These are phyloP conservation scores for Alternaria arborescens DNA, from an alignment of 2,329 filamentous ascomycete species.

Conservation along the genomic window DNA sequence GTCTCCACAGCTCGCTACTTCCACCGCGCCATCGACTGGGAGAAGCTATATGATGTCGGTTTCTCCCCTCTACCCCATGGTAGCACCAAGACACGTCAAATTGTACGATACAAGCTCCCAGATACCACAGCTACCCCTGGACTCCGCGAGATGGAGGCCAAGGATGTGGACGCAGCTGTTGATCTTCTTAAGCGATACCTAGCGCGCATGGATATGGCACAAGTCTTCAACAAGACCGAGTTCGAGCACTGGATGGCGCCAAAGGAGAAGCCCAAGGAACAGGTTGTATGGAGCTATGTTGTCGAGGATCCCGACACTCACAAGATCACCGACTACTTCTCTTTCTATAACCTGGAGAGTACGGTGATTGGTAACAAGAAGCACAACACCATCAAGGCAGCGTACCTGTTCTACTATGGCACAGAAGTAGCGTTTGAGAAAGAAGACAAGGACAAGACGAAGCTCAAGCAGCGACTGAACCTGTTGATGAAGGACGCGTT, in stretches of 20 bases:
- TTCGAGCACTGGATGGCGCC: conserved; percentile 87
- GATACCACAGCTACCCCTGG: conserved; percentile 75
- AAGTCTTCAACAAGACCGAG: conserved; percentile 81
- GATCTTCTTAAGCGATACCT: conserved; percentile 80
- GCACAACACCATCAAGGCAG: conserved; percentile 82
- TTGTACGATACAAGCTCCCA: conserved; percentile 85
- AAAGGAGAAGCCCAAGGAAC: conserved; percentile 65
- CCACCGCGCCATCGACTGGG: conserved; percentile 92
- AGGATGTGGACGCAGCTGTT: conserved; percentile 79
- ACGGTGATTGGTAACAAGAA: conserved; percentile 85
- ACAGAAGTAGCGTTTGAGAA: conserved; percentile 76
- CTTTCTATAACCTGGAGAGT: conserved; percentile 94
- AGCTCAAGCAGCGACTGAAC: conserved; percentile 82
- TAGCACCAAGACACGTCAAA: conserved; percentile 85
- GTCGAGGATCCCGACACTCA: conserved; percentile 75
- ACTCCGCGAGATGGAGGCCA: conserved; percentile 79
- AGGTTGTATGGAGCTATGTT: conserved; percentile 93
- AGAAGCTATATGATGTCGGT: conserved; percentile 92
- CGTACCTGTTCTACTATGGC: conserved; percentile 98
- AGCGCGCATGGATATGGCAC: conserved; percentile 81
- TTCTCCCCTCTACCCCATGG: conserved; percentile 87
- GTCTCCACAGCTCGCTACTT: conserved; percentile 95
- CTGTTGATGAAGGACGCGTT: conserved; percentile 83
- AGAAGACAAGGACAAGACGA: conserved; percentile 59
- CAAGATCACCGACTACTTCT: conserved; percentile 95